Conservation (phyloP, 306 rosid species). For the Trichosanthes truncata region DNA sequence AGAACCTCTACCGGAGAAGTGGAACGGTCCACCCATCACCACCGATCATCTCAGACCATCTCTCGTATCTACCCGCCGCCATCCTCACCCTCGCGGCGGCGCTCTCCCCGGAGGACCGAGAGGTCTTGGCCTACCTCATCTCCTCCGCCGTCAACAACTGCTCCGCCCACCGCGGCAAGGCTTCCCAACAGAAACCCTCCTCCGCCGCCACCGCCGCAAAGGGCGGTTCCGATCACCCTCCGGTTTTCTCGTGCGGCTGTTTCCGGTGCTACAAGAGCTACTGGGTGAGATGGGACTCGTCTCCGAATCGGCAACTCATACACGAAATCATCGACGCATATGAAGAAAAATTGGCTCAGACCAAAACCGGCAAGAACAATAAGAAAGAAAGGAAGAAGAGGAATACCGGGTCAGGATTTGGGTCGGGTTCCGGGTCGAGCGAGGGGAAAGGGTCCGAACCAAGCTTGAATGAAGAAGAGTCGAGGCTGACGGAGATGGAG, state of each 20-base stretch:
- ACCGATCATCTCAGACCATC: constrained; percentile 61
- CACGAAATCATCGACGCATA: constrained; percentile 81
- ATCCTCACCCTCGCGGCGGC: constrained; percentile 70
- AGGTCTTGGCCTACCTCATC: constrained; percentile 68
- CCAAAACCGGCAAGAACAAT: constrained; percentile 21
- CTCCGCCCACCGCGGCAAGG: constrained; percentile 21
- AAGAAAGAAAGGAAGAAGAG: constrained; percentile 54
- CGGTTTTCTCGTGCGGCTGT: constrained; percentile 60
- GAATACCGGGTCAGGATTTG: constrained; percentile 14
- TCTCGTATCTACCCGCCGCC: constrained; percentile 73
- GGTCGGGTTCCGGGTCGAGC: constrained; percentile 10
- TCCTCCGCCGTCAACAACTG: constrained; percentile 30
- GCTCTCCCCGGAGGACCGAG: constrained; percentile 55
- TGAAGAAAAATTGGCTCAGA: constrained; percentile 49
- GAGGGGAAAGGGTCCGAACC: constrained; percentile 36
- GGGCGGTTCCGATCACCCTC: constrained; percentile 42
- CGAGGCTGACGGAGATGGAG: constrained; percentile 7
- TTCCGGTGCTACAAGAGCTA: constrained; percentile 74
- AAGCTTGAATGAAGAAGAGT: constrained; percentile 19
- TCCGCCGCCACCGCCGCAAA: background rate
- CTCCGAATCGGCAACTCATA: constrained; percentile 69
- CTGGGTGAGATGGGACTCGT: constrained; percentile 91
- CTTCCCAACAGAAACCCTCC: background rate
- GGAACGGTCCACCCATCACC: constrained; percentile 92
- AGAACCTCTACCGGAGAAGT: constrained; percentile 70